These are phyloP conservation scores for Backusella tarrabulga DNA, from an alignment of 192 early-diverging fungal genomes.

Conservation along the genomic window DNA sequence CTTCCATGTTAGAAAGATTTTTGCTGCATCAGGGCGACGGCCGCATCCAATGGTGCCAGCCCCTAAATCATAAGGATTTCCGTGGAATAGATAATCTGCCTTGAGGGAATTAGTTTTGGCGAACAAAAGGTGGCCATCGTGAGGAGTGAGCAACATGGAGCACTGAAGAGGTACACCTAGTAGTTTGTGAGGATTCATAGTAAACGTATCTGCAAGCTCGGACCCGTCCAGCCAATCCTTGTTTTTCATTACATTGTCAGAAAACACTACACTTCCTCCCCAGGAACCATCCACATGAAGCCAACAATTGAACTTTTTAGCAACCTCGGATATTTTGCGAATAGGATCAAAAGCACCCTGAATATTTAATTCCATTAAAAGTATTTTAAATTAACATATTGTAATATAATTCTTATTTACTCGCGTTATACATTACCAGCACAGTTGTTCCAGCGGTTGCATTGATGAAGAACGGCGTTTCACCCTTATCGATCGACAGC, in stretches of 20 bases:
- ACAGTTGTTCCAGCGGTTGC: slow-evolving; percentile 85
- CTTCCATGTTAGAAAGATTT: slow-evolving; percentile 78
- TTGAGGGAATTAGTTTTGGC: slow-evolving; percentile 58
- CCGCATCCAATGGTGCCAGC: slow-evolving; percentile 81
- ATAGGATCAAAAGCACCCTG: slow-evolving; percentile 77
- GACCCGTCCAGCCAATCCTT: slow-evolving; percentile 48
- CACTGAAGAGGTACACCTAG: slow-evolving; percentile 79
- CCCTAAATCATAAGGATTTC: slow-evolving; percentile 64
- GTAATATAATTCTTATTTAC: not conserved
- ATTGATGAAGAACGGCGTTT: slow-evolving; percentile 78
- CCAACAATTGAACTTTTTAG: slow-evolving; percentile 64
- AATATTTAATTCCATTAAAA: not conserved
- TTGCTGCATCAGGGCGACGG: slow-evolving; percentile 73
- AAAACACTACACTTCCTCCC: slow-evolving; percentile 72
- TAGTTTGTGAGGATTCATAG: slow-evolving; percentile 83
- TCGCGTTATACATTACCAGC: slow-evolving; percentile 37
- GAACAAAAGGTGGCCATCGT: slow-evolving; percentile 45
- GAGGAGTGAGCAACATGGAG: slow-evolving; percentile 62
- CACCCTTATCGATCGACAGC: slow-evolving; percentile 38
- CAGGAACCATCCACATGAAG: slow-evolving; percentile 81
- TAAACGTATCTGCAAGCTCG: slow-evolving; percentile 62
- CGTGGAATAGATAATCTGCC: slow-evolving; percentile 73
- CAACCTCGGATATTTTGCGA: slow-evolving; percentile 51
- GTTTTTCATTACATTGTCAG: slow-evolving; percentile 35
- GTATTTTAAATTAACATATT: not conserved